Conservation (phyloP, 495 filamentous ascomycete species). For the Hypoxylon crocopeplum region DNA sequence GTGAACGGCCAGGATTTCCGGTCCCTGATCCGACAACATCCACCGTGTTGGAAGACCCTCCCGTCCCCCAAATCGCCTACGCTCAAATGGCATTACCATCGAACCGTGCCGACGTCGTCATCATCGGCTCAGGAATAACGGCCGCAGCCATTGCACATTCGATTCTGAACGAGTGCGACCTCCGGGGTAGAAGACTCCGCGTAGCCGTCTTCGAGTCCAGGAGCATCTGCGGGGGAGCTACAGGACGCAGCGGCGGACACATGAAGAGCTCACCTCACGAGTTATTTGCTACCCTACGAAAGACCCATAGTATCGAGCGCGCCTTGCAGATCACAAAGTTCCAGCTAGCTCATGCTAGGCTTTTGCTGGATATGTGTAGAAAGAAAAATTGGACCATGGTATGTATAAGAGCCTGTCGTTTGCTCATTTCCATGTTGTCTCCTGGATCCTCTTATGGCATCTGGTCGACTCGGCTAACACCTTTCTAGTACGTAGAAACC, state of each 20-base stretch:
- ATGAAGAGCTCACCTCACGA: conserved; percentile 48
- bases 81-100: conserved; percentile 53
- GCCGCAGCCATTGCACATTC: conserved; percentile 61
- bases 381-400: conserved; percentile 29
- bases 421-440: too few species aligned
- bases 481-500: too few species aligned
- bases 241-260: conserved; percentile 50
- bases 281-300: conserved; percentile 29
- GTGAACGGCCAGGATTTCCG: conserved; percentile 44
- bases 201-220: conserved; percentile 50
- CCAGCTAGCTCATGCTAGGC: conserved; percentile 40
- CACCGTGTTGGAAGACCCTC: conserved; percentile 65
- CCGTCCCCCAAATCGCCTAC: conserved; percentile 56
- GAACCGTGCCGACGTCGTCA: conserved; percentile 54
- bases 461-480: too few species aligned
- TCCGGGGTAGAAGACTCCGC: conserved; percentile 1
- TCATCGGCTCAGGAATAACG: conserved; percentile 71
- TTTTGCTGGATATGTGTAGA: conserved; percentile 38
- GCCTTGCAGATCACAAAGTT: conserved; percentile 41
- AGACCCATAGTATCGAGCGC: neutral
- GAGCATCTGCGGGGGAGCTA: conserved; percentile 46
- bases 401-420: too few species aligned
- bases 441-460: too few species aligned
- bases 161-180: conserved; percentile 43
- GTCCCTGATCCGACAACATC: conserved; percentile 58